Evolutionary conservation across 2,329 filamentous ascomycete genomes (phyloP), one percentile per base, ranked within the genome.

Genomic region (Calonectria pseudoturangicola): DNA sequence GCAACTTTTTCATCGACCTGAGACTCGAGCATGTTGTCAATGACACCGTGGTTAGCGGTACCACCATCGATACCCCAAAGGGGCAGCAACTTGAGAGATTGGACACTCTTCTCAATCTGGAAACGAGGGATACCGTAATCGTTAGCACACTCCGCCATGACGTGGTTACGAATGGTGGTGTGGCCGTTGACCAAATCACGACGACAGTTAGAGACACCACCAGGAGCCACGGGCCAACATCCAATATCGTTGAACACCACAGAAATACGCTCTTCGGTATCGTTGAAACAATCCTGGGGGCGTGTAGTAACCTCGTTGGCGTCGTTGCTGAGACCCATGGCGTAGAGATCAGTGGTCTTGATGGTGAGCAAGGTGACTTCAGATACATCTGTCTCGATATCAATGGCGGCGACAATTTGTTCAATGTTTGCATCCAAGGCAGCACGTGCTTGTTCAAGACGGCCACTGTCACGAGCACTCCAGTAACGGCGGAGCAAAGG

Each of bases 101-200:
- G 74, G 1, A 76, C 74, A n/a, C 72, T 76, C 66, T 73, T 76
- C 72, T 76, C 75, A 9, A 76, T 66, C 36, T 76, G 75, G 67
- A 76, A 76, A 0, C 75, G 72, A 9, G 75, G 75, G 33, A 76
- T 75, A 9, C 74, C 74, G 12, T 73, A 76, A 5, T 76, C 75
- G 36, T 76, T 76, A 15, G 75, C 75, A 12, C 75, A 76, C 43
- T 76, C 75, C 0, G 75, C 62, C 21, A 76, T 66, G 18, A 76
- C 75, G n/a, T 76, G 75, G 51, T 76, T 76, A 3, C 75, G 72
- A 25, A 76, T 76, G 0, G 75, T 76, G 16, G 58, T 74, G 36
- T 76, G 75, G 4, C 75, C 75, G n/a, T 76, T 76, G 54, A 76
- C 75, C 25, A 76, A 36, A 18, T 76, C 75, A 41, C 74, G 74